phyloP scores from a whole-genome alignment of 2,329 filamentous ascomycete species.

The Trichoderma sp. region DNA sequence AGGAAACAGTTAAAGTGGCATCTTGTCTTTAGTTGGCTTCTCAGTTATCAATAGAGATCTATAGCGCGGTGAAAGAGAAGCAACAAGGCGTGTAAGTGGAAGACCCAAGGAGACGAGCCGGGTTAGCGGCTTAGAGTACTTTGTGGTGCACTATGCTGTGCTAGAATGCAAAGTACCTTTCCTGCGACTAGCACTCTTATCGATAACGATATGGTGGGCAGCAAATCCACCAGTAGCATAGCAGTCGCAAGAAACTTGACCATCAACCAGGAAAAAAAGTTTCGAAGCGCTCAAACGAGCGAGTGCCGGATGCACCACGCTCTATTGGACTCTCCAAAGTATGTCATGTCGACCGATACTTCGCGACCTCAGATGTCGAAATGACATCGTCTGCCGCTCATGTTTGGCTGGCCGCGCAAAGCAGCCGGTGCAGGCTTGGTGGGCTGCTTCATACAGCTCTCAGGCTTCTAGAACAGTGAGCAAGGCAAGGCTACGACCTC shows the following conservation, averaged over 20 bases:
- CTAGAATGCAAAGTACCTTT: not conserved
- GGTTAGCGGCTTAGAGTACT: not conserved
- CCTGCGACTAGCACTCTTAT: conserved; percentile 2
- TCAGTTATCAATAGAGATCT: not conserved
- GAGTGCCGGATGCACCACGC: conserved; percentile 27
- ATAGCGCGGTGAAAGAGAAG: not conserved
- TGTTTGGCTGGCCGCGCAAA: conserved; percentile 42
- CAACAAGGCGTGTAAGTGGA: not conserved
- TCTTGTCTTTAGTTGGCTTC: not conserved
- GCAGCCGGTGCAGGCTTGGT: conserved; percentile 37
- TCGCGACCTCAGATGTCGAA: conserved; percentile 43
- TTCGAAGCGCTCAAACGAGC: conserved; percentile 15
- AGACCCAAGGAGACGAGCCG: not conserved
- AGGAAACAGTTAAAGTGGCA: not conserved
- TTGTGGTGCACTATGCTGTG: not conserved
- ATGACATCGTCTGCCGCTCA: conserved; percentile 45
- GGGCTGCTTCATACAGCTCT: conserved; percentile 43
- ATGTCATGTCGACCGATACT: conserved; percentile 45
- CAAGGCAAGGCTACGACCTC: conserved; percentile 31
- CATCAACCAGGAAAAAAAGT: conserved; percentile 13
- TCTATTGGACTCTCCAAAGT: conserved; percentile 29
- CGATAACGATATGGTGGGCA: conserved; percentile 22
- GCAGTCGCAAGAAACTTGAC: conserved; percentile 16
- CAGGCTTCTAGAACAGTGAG: conserved; percentile 37
- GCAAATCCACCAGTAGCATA: conserved; percentile 5